These are phyloP conservation scores for Botryosphaeria dothidea DNA, from an alignment of 2,329 filamentous ascomycete genomes.

Conservation along the genomic window DNA sequence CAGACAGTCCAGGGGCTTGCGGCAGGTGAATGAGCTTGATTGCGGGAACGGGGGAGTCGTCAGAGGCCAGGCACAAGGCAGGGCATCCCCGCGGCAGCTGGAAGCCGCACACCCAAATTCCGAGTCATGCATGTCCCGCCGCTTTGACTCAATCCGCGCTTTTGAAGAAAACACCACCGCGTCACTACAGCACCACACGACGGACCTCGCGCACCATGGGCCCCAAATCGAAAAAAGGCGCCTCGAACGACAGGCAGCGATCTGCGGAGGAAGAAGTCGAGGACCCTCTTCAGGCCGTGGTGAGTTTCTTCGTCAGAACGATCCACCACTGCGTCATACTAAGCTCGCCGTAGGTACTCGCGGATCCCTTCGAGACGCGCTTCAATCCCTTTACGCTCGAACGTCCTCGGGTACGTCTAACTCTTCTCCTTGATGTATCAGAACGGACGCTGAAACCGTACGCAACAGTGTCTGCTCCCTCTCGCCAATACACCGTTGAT, in stretches of 20 bases:
- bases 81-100: not conserved
- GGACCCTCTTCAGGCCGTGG: conserved; percentile 64
- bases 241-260: conserved; percentile 33
- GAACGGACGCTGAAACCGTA: conserved; percentile 25
- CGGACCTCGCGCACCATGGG: conserved; percentile 39
- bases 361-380: conserved; percentile 91
- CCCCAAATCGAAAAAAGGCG: conserved; percentile 49
- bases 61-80: not conserved
- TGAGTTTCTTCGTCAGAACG: conserved; percentile 37
- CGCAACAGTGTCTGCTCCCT: conserved; percentile 77
- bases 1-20: not conserved
- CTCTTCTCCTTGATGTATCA: not conserved
- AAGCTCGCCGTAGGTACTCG: conserved; percentile 65
- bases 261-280: conserved; percentile 58
- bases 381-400: conserved; percentile 89
- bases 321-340: conserved; percentile 18
- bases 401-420: conserved; percentile 72
- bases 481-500: conserved; percentile 93
- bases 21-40: not conserved
- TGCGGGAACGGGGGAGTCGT: not conserved
- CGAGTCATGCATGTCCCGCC: conserved; percentile 15
- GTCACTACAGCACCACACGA: not conserved
- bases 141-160: conserved; percentile 9
- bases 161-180: conserved; percentile 7
- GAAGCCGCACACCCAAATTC: conserved; percentile 10